Evolutionary conservation across 2,329 filamentous ascomycete species (phyloP), one percentile per base, ranked within the genome.

Genomic region (Scedosporium boydii): DNA sequence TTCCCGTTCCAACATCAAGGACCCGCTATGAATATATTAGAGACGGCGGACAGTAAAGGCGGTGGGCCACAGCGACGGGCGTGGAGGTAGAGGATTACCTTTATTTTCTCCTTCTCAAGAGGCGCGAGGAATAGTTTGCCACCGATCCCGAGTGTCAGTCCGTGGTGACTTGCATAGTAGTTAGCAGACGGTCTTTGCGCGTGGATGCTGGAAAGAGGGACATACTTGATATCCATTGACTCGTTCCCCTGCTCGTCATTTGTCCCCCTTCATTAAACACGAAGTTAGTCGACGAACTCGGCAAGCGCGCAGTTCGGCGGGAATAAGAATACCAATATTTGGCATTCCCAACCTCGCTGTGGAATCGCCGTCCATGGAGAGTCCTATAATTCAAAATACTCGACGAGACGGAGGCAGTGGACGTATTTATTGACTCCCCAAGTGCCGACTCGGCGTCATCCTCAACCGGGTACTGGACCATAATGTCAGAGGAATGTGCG

Each of bases 1-100:
- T 82, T 38, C 83, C 84, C 2, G 82, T 85, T 51, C 82, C 80
- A 7, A 84, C 71, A 64, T 83, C 80, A 23, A 84, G 69, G 2
- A 67, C 63, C 29, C 59, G 67, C 65, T 66, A 61, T 16, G 23
- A 6, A 7, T 12, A 26, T 9, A 23, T 57, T 10, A 59, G 34
- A n/a, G 23, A 12, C 29, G 7, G 29, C 18, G 26, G 16, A 34
- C 21, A 56, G 42, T 18, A 34, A 38, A 18, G 16, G 44, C 16
- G 56, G 7, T 16, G 27, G 21, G 2, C 6, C 21, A 26, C n/a
- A 59, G 10, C 18, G n/a, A 59, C n/a, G 9, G 2, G 56, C 64
- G 7, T 44, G 26, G 34, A 58, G 58, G 63, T 60, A 29, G 62
- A 51, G 0, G 68, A 66, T n/a, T 67, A 61, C 59, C 59, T 53